These are phyloP conservation scores for Colletotrichum orbiculare DNA, from an alignment of 2,329 filamentous ascomycete genomes.

Conservation along the genomic window DNA sequence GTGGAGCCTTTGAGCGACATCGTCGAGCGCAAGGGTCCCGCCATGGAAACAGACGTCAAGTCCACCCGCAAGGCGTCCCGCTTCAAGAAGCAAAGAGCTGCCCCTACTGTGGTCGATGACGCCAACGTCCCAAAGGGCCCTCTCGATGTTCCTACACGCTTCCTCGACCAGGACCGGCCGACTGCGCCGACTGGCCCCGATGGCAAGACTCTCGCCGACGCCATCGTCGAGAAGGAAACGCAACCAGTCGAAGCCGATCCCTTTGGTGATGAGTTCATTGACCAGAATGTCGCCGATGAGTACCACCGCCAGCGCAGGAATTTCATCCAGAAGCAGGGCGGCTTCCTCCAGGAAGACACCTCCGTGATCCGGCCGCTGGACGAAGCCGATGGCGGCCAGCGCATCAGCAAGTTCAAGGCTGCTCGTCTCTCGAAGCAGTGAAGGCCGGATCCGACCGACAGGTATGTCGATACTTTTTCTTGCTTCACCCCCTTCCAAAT, in stretches of 20 bases:
- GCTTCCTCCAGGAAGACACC: slow-evolving; percentile 80
- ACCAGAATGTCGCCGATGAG: slow-evolving; percentile 82
- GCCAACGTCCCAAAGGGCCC: slow-evolving; percentile 54
- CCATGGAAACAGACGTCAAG: slow-evolving; percentile 41
- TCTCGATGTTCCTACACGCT: slow-evolving; percentile 53
- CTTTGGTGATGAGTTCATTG: slow-evolving; percentile 71
- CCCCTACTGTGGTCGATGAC: slow-evolving; percentile 39
- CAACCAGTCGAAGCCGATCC: slow-evolving; percentile 41
- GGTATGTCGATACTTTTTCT: slow-evolving; percentile 30
- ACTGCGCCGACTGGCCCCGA: slow-evolving; percentile 60
- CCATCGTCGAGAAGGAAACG: slow-evolving; percentile 65
- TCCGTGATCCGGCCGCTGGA: slow-evolving; percentile 74
- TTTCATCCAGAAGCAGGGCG: slow-evolving; percentile 85
- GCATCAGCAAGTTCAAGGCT: slow-evolving; percentile 79
- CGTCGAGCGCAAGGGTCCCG: slow-evolving; percentile 56
- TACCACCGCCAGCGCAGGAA: slow-evolving; percentile 86
- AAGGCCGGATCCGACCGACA: slow-evolving; percentile 38
- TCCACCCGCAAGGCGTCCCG: slow-evolving; percentile 57
- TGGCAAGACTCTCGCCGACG: slow-evolving; percentile 68
- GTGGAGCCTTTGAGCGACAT: slow-evolving; percentile 65
- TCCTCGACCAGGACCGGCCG: slow-evolving; percentile 51
- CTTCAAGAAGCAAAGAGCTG: slow-evolving; percentile 56
- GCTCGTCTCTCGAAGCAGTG: slow-evolving; percentile 69
- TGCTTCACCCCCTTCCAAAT: slow-evolving; percentile 4
- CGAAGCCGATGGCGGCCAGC: slow-evolving; percentile 72